Conservation (phyloP, 2,329 filamentous ascomycete genomes). For the Tympanopsis confertula region DNA sequence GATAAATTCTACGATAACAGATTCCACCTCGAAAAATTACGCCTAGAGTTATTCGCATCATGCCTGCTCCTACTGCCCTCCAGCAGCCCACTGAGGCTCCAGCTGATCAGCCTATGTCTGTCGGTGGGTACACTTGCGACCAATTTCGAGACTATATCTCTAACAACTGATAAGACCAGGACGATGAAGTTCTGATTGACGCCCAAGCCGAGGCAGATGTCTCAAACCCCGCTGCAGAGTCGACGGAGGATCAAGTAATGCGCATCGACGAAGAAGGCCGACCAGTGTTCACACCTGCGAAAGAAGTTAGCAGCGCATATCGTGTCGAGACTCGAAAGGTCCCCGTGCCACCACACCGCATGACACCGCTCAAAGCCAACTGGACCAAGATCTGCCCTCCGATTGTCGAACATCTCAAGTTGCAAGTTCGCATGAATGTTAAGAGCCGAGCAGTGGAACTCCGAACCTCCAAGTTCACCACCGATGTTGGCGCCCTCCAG, state of each 20-base stretch:
- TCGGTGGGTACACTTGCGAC: too few species aligned
- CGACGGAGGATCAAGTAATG: slow-evolving; percentile 38
- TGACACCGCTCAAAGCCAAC: slow-evolving; percentile 70
- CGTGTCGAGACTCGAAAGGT: slow-evolving; percentile 68
- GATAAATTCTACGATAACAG: slow-evolving; percentile 1
- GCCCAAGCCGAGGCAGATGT: slow-evolving; percentile 32
- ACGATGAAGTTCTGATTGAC: slow-evolving; percentile 57
- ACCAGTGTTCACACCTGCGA: slow-evolving; percentile 62
- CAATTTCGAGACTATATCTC: too few species aligned
- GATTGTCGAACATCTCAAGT: slow-evolving; percentile 83
- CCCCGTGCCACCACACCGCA: slow-evolving; percentile 81
- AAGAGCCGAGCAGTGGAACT: slow-evolving; percentile 80
- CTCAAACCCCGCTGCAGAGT: slow-evolving; percentile 18
- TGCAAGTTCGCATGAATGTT: slow-evolving; percentile 91
- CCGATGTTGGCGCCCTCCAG: slow-evolving; percentile 74
- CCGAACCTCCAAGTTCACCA: slow-evolving; percentile 69
- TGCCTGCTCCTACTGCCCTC: too few species aligned
- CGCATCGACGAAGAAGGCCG: slow-evolving; percentile 66
- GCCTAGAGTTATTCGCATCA: too few species aligned
- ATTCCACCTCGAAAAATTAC: too few species aligned
- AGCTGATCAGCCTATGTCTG: too few species aligned
- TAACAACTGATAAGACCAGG: slow-evolving; percentile 10
- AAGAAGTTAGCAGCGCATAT: slow-evolving; percentile 37
- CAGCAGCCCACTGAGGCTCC: too few species aligned
- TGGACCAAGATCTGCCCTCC: slow-evolving; percentile 84